Evolutionary conservation across 371 early-diverging fungal species (phyloP), one percentile per base, ranked within the genome.

Genomic region (Apophysomyces trapeziformis): DNA sequence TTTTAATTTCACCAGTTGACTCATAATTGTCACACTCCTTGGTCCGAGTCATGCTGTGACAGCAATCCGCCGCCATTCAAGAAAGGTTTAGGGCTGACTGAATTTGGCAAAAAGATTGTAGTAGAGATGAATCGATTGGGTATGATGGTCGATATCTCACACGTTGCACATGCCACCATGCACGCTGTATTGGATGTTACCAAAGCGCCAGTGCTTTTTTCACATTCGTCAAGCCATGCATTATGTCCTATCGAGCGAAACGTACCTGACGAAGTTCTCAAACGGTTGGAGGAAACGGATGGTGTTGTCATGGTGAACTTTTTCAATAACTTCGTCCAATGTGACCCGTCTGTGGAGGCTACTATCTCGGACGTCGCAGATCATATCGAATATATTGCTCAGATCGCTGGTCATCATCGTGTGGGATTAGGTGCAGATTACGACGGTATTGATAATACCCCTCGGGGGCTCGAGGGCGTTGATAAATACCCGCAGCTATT

Each of bases 251-350:
- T 79, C 26, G 82, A 84, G 44, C 70, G 91, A 57, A 91, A 89
- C 67, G 89, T 89, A n/a, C 91, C 89, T 12, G 91, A 91, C 58
- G 73, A 70, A 26, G 83, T 89, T 2, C 71, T 90, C 7, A 36
- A 65, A 18, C 67, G 77, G 44, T 71, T 90, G 13, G 65, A 72
- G 36, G 83, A 83, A 46, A 80, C 77, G 0, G 89, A 89, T 59
- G 89, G 89, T 43, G 87, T 91, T 4, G 85, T 91, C 4, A 85
- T 85, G 87, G 70, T 88, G 58, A 89, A 89, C 66, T 89, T 87
- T 68, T 87, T 80, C 66, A 82, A 78, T 18, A 16, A 38, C 2
- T 84, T 87, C 44, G 80, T 86, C 9, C 72, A 78, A 56, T 86
- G 87, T 58, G 73, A 74, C n/a, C 67, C 60, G 9, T 57, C 62